These are phyloP conservation scores for Rhododendron kiyosumense DNA, from an alignment of 148 eudicot species.

Conservation along the genomic window DNA sequence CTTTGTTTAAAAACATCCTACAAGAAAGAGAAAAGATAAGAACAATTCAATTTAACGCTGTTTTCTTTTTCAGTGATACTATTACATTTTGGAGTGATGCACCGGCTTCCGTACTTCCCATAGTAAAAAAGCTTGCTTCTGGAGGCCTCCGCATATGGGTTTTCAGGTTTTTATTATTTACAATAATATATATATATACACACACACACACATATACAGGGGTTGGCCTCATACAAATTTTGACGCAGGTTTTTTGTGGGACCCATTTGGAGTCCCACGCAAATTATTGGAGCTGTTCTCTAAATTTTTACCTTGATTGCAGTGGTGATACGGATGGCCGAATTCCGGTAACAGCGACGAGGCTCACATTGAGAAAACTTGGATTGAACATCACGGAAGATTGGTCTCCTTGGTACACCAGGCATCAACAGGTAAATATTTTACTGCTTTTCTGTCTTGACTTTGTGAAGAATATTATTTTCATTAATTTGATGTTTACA, in stretches of 20 bases:
- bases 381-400: slow-evolving; percentile 54
- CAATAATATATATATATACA: too few species aligned
- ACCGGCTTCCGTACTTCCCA: slow-evolving; percentile 60
- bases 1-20: not conserved
- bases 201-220: too few species aligned
- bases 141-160: slow-evolving; percentile 72
- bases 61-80: slow-evolving; percentile 27
- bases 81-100: slow-evolving; percentile 60
- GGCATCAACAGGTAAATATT: slow-evolving; percentile 39
- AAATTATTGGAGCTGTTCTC: too few species aligned
- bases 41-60: not conserved
- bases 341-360: slow-evolving; percentile 77
- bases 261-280: too few species aligned
- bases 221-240: too few species aligned
- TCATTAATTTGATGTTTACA: not conserved
- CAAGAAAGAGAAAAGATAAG: not conserved
- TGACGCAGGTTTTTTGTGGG: too few species aligned
- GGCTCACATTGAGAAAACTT: slow-evolving; percentile 57
- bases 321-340: slow-evolving; percentile 94
- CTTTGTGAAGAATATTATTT: not conserved
- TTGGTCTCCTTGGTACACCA: slow-evolving; percentile 82
- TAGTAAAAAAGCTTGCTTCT: slow-evolving; percentile 47
- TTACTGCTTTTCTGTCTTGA: not conserved
- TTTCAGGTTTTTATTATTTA: slow-evolving; percentile 39
- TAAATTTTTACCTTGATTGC: not conserved